Conservation (phyloP, 208 protist genomes). For the Trypanosoma theileri region DNA sequence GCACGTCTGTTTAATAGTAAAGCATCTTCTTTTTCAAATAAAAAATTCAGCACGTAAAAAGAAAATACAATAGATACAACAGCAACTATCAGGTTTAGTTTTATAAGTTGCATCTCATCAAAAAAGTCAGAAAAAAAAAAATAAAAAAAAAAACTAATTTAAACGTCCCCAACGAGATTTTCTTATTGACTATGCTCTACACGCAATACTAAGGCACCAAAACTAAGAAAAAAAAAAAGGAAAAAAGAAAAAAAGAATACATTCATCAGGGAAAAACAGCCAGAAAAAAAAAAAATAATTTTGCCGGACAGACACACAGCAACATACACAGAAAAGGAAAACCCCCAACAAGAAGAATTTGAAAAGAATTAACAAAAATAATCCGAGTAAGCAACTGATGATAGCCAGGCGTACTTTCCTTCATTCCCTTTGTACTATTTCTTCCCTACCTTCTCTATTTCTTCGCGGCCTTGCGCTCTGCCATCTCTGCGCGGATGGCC, state of each 20-base stretch:
- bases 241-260: neutral
- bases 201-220: neutral
- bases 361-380: neutral
- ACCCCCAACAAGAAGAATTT: neutral
- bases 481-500: slow-evolving; percentile 86
- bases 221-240: neutral
- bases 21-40: neutral
- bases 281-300: neutral
- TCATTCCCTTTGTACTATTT: no score
- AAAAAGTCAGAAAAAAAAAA: neutral
- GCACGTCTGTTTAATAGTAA: neutral
- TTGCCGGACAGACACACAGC: neutral
- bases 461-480: slow-evolving; percentile 90
- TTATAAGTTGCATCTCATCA: slow-evolving; percentile 8
- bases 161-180: neutral
- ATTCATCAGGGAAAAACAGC: neutral
- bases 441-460: slow-evolving; percentile 46
- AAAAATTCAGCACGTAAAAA: neutral
- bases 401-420: no score
- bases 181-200: neutral
- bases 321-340: neutral
- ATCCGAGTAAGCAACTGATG: neutral
- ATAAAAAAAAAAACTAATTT: neutral
- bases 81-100: slow-evolving; percentile 13
- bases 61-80: slow-evolving; percentile 8